Evolutionary conservation across 2,329 filamentous ascomycete species (phyloP), one percentile per base, ranked within the genome.

Genomic region (Albophoma yamanashiensis): DNA sequence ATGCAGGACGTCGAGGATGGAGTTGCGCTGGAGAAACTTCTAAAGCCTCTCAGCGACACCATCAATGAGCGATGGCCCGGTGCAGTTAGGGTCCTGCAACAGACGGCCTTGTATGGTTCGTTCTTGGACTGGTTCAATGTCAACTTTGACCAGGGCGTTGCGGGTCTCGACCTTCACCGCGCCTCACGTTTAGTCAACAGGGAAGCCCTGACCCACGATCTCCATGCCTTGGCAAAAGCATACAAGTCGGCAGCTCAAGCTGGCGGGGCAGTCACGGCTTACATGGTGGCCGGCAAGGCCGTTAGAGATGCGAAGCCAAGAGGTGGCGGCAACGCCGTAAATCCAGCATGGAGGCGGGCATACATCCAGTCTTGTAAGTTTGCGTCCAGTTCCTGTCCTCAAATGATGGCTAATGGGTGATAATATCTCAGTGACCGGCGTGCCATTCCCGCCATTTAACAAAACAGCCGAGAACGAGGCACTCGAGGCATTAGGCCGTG

Each of bases 261-360:
- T 3, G 60, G 45, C 0, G 70, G 69, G 0, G 58, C 61, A 0
- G 64, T 75, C n/a, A 68, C 71, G 0, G 71, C 71, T 0, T 76
- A 72, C 59, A 62, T 80, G 3, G 75, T 82, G 0, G 70, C 73
- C 2, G 79, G 79, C 0, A 74, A 75, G 40, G 79, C 76, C 0
- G 73, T 80, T 0, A 68, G 71, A 0, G 65, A 80, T 50, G 79
- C 77, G 2, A 67, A 69, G 39, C 76, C 78, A 0, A 67, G 79
- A 27, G 45, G 45, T 0, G 78, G 78, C 0, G 69, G 75, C 50
- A 78, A 79, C 38, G 70, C 79, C 0, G 74, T 81, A 2, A 76
- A 78, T 43, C 80, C 81, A 0, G 78, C 79, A 0, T 86, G 81
- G 80, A 73, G 82, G 20, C 75, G 64, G 15, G 72, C 78, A 0